Conservation (phyloP, 768 basidiomycete genomes). For the Rhizopogon roseolus region DNA sequence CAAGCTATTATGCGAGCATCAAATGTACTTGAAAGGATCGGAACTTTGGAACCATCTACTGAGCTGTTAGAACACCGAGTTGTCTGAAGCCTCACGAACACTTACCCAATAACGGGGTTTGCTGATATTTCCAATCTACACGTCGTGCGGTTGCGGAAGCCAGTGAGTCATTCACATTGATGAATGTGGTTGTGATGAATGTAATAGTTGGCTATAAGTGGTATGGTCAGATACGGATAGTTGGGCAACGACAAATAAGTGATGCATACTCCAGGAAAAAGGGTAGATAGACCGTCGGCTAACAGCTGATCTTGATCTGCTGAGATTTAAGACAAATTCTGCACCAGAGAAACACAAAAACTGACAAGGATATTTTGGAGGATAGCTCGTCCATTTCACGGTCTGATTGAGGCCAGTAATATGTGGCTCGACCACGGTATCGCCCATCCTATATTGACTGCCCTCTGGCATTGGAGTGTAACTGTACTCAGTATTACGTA, state of each 20-base stretch:
- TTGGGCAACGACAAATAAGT: neutral
- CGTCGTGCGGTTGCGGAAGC: neutral
- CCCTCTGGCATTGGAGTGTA: neutral
- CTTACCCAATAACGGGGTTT: neutral
- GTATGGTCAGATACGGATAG: neutral
- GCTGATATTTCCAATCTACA: neutral
- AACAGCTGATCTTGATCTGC: no score
- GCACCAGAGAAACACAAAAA: neutral
- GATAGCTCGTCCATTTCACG: neutral
- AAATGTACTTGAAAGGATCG: neutral
- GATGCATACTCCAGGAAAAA: neutral
- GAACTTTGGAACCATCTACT: neutral
- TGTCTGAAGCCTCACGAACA: neutral
- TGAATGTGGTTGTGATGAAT: constrained; percentile 6
- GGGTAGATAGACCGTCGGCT: neutral
- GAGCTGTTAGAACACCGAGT: no score
- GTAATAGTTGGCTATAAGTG: neutral
- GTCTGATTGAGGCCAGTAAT: constrained; percentile 5
- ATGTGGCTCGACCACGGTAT: neutral
- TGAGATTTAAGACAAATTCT: no score
- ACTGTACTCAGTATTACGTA: neutral
- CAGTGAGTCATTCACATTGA: constrained; percentile 2
- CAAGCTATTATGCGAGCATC: constrained; percentile 6
- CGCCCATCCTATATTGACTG: neutral
- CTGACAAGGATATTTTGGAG: neutral